Evolutionary conservation across 176 grass and related monocot genomes (phyloP).

Genomic region (Eleusine coracana): DNA sequence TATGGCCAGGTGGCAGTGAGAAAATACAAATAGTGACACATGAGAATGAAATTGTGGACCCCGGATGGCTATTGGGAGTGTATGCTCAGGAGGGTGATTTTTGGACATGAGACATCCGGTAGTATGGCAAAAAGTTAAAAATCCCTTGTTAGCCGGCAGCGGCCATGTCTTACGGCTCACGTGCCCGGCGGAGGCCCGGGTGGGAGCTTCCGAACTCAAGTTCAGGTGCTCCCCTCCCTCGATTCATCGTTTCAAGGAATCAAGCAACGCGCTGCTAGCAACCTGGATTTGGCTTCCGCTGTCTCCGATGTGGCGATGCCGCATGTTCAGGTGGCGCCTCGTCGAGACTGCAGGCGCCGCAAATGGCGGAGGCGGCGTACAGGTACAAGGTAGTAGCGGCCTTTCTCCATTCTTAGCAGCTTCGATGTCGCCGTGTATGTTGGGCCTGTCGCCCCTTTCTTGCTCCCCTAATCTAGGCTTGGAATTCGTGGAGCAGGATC

Average conservation of each 20-base stretch:
- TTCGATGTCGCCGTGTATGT: not conserved
- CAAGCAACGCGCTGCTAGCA: not conserved
- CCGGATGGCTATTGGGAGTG: too few relatives aligned
- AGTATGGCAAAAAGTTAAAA: too few relatives aligned
- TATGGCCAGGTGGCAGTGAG: too few relatives aligned
- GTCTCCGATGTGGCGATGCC: not conserved
- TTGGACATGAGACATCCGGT: too few relatives aligned
- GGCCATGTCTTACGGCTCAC: not conserved
- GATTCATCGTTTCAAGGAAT: not conserved
- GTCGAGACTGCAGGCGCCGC: not conserved
- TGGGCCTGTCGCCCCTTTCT: not conserved
- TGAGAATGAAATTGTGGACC: too few relatives aligned
- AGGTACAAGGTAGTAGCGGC: too few relatives aligned
- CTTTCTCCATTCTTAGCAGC: not conserved
- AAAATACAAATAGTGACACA: too few relatives aligned
- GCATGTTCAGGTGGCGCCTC: not conserved
- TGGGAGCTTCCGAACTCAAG: not conserved
- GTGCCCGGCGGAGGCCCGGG: not conserved
- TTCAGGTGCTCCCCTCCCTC: not conserved
- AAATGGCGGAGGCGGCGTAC: too few relatives aligned
- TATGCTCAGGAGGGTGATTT: too few relatives aligned
- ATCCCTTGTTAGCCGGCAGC: too few relatives aligned
- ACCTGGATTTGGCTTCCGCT: not conserved
- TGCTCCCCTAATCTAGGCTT: slow-evolving; percentile 16
- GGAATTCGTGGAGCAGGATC: slow-evolving; percentile 14